Evolutionary conservation across 1,284 basidiomycete genomes (phyloP).

Genomic region (Microbotryomycetes sp.): DNA sequence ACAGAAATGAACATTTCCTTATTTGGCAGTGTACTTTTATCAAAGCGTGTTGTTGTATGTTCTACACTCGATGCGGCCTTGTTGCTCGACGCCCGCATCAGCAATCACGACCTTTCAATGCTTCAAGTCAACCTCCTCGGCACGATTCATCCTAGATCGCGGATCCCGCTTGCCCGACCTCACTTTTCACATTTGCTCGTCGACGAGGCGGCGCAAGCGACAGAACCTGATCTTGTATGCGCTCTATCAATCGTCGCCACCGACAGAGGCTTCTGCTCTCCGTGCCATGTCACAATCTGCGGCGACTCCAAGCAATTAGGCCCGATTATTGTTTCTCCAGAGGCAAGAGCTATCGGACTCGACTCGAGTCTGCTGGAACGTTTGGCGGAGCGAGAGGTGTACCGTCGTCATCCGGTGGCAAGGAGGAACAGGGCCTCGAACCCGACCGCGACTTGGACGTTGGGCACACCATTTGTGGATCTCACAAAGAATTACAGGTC

Average conservation of each 20-base stretch:
- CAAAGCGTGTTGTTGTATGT: conserved; percentile 40
- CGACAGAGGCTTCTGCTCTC: conserved; percentile 7
- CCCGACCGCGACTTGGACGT: conserved; percentile 1
- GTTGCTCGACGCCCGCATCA: conserved; percentile 35
- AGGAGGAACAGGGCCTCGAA: conserved; percentile 13
- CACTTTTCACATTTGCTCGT: conserved; percentile 44
- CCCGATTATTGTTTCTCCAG: conserved; percentile 38
- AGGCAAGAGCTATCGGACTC: conserved; percentile 38
- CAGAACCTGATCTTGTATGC: conserved; percentile 40
- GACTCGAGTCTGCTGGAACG: conserved; percentile 43
- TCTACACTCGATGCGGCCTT: conserved; percentile 40
- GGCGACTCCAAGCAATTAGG: conserved; percentile 44
- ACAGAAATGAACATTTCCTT: too few relatives aligned
- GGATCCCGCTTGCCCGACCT: conserved; percentile 11
- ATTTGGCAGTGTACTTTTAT: conserved; percentile 36
- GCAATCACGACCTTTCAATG: conserved; percentile 38
- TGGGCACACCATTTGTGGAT: conserved; percentile 29
- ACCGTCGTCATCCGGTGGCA: conserved; percentile 32
- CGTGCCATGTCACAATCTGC: conserved; percentile 35
- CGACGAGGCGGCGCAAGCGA: conserved; percentile 44
- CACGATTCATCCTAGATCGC: conserved; percentile 19
- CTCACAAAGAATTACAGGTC: conserved; percentile 42
- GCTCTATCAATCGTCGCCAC: conserved; percentile 40
- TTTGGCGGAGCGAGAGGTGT: conserved; percentile 37
- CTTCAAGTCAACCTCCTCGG: conserved; percentile 27